Percentiles rank a stretch among this genome's conserved stretches.
Evolutionary conservation across 345 rosid genomes (phyloP).

Genomic region (Eucalyptus shirleyi): DNA sequence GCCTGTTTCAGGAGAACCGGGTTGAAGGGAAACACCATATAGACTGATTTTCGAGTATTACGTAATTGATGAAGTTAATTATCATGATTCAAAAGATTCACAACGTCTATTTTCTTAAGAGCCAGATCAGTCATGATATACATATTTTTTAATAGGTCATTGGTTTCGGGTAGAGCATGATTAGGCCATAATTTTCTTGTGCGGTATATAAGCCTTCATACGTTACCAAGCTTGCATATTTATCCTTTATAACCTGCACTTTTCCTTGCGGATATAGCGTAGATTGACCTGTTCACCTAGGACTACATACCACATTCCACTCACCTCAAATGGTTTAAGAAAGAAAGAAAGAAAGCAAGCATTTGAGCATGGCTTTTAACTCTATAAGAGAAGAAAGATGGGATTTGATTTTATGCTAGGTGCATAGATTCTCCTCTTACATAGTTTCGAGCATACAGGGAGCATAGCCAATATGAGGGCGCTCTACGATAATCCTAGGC

Average conservation of each 20-base stretch:
- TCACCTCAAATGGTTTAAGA: not conserved
- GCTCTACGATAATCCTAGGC: no score
- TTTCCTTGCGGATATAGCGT: not conserved
- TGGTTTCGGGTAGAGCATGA: not conserved
- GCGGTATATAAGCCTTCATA: not conserved
- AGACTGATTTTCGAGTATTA: no score
- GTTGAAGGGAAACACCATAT: not conserved
- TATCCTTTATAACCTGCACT: not conserved
- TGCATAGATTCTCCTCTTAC: not conserved
- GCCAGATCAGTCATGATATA: not conserved
- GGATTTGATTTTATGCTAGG: not conserved
- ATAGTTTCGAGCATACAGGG: not conserved
- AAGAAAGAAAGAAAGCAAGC: no score
- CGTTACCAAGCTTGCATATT: not conserved
- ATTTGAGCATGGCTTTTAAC: not conserved
- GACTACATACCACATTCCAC: not conserved
- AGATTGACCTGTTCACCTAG: not conserved
- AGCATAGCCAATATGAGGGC: no score
- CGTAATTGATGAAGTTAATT: no score
- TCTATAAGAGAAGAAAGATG: not conserved
- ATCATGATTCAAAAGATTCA: no score
- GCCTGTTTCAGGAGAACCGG: no score
- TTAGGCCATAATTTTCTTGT: not conserved
- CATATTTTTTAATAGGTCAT: not conserved
- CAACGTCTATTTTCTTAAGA: not conserved